phyloP scores from a whole-genome alignment of 2,329 filamentous ascomycete species.

The Domatiomyces globalis region DNA sequence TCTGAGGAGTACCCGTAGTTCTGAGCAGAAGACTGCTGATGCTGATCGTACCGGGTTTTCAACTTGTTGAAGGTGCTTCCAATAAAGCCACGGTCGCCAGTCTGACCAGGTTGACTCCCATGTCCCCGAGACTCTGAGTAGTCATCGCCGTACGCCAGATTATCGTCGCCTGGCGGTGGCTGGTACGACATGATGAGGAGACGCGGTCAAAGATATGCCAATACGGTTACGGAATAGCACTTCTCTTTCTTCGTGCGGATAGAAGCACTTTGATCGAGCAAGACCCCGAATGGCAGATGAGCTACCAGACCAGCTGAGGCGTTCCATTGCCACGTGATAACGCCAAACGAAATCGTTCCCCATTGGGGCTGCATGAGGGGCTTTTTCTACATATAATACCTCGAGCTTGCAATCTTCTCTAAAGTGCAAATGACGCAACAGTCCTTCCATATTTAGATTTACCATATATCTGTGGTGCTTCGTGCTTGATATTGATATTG shows the following conservation, averaged over 20 bases:
- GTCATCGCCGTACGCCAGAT: constrained; percentile 43
- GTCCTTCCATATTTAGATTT: neutral
- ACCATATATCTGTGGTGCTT: neutral
- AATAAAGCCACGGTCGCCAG: constrained; percentile 37
- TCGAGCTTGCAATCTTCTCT: neutral
- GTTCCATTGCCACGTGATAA: neutral
- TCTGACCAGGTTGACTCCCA: constrained; percentile 15
- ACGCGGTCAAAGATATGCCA: neutral
- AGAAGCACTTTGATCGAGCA: neutral
- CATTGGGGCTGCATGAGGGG: neutral
- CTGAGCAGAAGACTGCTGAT: neutral
- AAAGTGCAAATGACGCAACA: neutral
- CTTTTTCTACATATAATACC: neutral
- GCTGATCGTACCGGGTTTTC: constrained; percentile 24
- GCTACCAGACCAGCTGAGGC: neutral
- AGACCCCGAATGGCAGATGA: neutral
- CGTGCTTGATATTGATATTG: neutral
- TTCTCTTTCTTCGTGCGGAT: neutral
- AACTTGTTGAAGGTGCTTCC: constrained; percentile 39
- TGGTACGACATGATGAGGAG: constrained; percentile 8
- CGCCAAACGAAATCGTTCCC: too few relatives aligned
- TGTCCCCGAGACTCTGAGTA: constrained; percentile 22
- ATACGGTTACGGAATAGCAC: neutral
- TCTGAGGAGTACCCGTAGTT: neutral
- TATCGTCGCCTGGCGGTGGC: constrained; percentile 29